These are phyloP conservation scores for Sporormia fimetaria DNA, from an alignment of 495 filamentous ascomycete species.

Conservation along the genomic window DNA sequence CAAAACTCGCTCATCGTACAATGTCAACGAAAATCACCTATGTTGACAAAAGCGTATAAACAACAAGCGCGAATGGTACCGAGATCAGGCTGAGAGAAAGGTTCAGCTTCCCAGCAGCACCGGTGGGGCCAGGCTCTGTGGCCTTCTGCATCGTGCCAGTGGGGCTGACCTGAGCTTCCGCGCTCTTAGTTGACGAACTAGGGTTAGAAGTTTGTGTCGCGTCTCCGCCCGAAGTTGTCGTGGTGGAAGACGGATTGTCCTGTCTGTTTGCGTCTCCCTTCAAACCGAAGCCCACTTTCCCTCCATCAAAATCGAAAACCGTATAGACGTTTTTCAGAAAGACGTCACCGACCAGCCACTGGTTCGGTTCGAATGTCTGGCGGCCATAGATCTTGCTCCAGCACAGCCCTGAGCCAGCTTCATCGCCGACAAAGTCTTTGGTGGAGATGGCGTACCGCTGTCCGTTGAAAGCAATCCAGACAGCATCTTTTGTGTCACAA, in stretches of 20 bases:
- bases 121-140: too few relatives aligned
- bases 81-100: too few relatives aligned
- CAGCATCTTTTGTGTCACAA: conserved; percentile 46
- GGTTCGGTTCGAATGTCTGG: conserved; percentile 37
- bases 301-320: conserved; percentile 58
- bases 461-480: conserved; percentile 46
- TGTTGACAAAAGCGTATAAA: too few relatives aligned
- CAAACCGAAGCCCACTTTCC: conserved; percentile 22
- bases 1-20: too few relatives aligned
- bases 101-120: too few relatives aligned
- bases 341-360: conserved; percentile 71
- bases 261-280: conserved; percentile 6
- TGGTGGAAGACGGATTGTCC: background rate
- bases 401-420: conserved; percentile 39
- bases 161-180: too few relatives aligned
- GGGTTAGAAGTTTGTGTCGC: background rate
- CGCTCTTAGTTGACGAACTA: too few relatives aligned
- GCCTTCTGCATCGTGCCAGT: too few relatives aligned
- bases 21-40: too few relatives aligned
- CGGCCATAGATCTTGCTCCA: conserved; percentile 48
- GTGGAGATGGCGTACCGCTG: conserved; percentile 52
- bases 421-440: conserved; percentile 55
- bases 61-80: too few relatives aligned
- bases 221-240: background rate
- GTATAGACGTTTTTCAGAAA: conserved; percentile 88